Evolutionary conservation across 495 filamentous ascomycete genomes (phyloP), one percentile per base, ranked within the genome.

Genomic region (Platismatia glauca): DNA sequence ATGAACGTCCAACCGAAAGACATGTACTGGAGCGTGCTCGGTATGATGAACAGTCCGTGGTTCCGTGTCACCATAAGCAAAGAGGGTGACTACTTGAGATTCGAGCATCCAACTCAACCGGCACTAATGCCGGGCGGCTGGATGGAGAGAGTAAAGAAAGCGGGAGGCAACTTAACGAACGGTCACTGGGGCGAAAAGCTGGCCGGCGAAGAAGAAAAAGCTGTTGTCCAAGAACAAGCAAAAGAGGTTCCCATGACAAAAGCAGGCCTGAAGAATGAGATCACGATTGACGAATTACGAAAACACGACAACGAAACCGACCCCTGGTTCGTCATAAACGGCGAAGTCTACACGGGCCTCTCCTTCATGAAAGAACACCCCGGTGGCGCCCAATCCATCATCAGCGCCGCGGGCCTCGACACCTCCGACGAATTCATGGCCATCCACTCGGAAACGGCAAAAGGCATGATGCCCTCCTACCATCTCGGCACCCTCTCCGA

Each of bases 11-110:
- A 96, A 70, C 92, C 93, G 8, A 79, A 88, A 63, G 93, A 97
- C 67, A 95, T 96, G 88, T 97, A 97, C 74, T 97, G 93, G 93
- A 89, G 83, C 61, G 92, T 96, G 22, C 75, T 97, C 48, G 93
- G 93, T 0, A 97, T 97, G 93, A 97, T 97, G 93, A 96, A 97
- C 71, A 97, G 96, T 69, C 88, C 91, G 9, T 97, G 93, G 93
- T 97, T 86, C 72, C 79, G 93, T 20, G 80, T 97, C 8, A 81
- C 84, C 7, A 89, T 97, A 62, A 84, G 81, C 48, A 86, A 86
- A 62, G 89, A 95, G 65, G 81, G 76, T 0, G 78, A 84, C 39
- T 70, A 65, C 29, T 72, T 97, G 50, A 81, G 83, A 11, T 97
- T 97, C 63, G 92, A 97, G 66, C 93, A 97, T 68, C 93, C 93